Conservation (phyloP, 1,284 basidiomycete species). For the Lentinula novae-zelandiae region DNA sequence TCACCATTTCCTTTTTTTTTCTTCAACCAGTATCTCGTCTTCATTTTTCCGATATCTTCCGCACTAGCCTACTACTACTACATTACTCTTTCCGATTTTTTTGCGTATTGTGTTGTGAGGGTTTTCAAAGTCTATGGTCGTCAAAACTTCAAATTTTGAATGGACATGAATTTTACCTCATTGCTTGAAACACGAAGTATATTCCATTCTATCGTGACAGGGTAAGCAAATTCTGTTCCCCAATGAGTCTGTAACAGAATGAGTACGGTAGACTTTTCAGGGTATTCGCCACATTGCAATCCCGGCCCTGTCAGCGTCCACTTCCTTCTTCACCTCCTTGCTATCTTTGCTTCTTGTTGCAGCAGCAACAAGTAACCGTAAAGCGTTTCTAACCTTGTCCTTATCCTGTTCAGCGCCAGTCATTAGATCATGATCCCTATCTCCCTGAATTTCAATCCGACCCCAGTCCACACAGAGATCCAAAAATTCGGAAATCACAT, state of each 20-base stretch:
- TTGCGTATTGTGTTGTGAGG: not conserved
- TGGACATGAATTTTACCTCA: too few relatives aligned
- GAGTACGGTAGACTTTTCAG: not conserved
- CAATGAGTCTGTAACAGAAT: too few relatives aligned
- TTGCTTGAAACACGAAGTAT: too few relatives aligned
- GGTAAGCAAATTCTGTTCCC: too few relatives aligned
- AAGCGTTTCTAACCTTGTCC: conserved; percentile 32
- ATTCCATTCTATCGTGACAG: too few relatives aligned
- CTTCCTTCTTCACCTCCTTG: conserved; percentile 51
- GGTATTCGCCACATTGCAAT: conserved; percentile 65
- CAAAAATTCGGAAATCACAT: conserved; percentile 53
- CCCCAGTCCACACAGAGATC: conserved; percentile 63
- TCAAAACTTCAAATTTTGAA: not conserved
- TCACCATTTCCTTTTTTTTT: not conserved
- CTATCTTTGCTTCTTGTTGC: conserved; percentile 51
- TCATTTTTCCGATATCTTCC: not conserved
- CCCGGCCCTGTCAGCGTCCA: conserved; percentile 53
- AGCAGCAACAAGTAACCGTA: conserved; percentile 48
- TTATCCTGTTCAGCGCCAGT: conserved; percentile 18
- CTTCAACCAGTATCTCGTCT: not conserved
- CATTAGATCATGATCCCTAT: not conserved
- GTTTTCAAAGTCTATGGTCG: not conserved
- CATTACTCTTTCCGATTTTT: not conserved
- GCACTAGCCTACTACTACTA: not conserved
- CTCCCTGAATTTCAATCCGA: conserved; percentile 32